A percentile compares a stretch with the other conserved stretches of the same genome.
These are phyloP conservation scores for Cercospora nicotianae DNA, from an alignment of 2,329 filamentous ascomycete species.

Conservation along the genomic window DNA sequence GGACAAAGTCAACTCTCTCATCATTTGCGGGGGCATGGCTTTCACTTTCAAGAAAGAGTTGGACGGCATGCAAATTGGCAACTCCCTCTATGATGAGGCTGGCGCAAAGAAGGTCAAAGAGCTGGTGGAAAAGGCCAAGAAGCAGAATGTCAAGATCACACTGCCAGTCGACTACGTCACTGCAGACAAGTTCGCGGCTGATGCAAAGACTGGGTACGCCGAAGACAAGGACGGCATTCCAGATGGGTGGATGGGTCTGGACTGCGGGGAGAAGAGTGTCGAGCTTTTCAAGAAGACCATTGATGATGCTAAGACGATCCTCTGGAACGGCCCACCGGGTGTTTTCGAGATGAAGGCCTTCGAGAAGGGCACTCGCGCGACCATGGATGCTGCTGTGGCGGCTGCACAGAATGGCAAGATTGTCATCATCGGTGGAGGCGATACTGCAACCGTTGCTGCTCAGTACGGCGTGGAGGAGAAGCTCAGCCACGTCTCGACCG, in stretches of 20 bases:
- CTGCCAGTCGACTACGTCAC: constrained; percentile 94
- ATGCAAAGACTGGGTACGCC: constrained; percentile 77
- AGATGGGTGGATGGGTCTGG: constrained; percentile 96
- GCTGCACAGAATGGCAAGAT: constrained; percentile 84
- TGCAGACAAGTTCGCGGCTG: constrained; percentile 87
- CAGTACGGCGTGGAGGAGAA: constrained; percentile 97
- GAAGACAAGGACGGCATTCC: constrained; percentile 88
- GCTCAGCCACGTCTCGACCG: constrained; percentile 96
- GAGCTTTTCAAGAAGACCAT: constrained; percentile 88
- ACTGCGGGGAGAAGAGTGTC: constrained; percentile 86
- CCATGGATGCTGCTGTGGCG: constrained; percentile 81
- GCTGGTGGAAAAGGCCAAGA: constrained; percentile 93
- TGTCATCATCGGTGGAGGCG: constrained; percentile 97
- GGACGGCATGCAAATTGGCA: constrained; percentile 83
- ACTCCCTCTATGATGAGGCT: constrained; percentile 88
- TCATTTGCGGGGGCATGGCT: constrained; percentile 97
- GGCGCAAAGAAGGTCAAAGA: constrained; percentile 87
- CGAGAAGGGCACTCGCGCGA: constrained; percentile 86
- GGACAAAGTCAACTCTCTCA: constrained; percentile 93
- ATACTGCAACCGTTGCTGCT: constrained; percentile 95
- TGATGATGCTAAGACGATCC: constrained; percentile 85
- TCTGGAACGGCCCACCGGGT: constrained; percentile 97
- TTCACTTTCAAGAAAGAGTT: constrained; percentile 99
- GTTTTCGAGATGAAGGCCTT: constrained; percentile 98
- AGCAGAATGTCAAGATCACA: constrained; percentile 92